Conservation (phyloP, 2,329 filamentous ascomycete species). For the Fusarium brachygibbosum region DNA sequence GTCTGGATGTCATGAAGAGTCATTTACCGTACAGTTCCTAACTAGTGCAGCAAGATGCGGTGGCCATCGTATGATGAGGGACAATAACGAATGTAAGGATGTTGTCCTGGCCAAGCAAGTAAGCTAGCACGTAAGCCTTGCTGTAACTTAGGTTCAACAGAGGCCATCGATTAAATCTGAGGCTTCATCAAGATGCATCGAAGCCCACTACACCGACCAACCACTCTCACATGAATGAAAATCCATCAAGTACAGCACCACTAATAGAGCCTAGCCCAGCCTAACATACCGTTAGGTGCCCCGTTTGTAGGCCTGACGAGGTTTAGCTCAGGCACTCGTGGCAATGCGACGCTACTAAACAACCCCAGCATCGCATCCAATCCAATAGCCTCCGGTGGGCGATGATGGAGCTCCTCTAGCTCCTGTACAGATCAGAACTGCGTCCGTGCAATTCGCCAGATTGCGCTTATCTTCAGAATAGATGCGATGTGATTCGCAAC, state of each 20-base stretch:
- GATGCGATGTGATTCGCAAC: background rate
- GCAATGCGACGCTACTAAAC: constrained; percentile 37
- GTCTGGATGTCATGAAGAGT: constrained; percentile 21
- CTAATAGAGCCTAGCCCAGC: background rate
- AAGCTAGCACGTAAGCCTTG: constrained; percentile 3
- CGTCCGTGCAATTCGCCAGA: constrained; percentile 9
- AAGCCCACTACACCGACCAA: background rate
- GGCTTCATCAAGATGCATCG: constrained; percentile 10
- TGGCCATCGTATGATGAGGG: constrained; percentile 22
- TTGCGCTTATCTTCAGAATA: constrained; percentile 18
- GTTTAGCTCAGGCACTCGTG: constrained; percentile 40
- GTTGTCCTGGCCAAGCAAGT: background rate
- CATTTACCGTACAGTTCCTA: constrained; percentile 5
- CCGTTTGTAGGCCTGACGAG: constrained; percentile 16
- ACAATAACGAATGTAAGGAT: background rate
- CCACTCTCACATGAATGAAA: background rate
- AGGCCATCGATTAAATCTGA: background rate
- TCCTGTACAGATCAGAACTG: constrained; percentile 5
- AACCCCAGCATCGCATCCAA: constrained; percentile 38
- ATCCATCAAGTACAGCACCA: background rate
- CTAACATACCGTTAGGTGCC: constrained; percentile 6
- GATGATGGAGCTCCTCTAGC: constrained; percentile 19
- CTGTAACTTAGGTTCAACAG: background rate
- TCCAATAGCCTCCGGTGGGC: constrained; percentile 32
- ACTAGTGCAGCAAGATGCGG: constrained; percentile 13